phyloP scores from a whole-genome alignment of 768 basidiomycete genomes.

The Phanerodontia chrysosporium region DNA sequence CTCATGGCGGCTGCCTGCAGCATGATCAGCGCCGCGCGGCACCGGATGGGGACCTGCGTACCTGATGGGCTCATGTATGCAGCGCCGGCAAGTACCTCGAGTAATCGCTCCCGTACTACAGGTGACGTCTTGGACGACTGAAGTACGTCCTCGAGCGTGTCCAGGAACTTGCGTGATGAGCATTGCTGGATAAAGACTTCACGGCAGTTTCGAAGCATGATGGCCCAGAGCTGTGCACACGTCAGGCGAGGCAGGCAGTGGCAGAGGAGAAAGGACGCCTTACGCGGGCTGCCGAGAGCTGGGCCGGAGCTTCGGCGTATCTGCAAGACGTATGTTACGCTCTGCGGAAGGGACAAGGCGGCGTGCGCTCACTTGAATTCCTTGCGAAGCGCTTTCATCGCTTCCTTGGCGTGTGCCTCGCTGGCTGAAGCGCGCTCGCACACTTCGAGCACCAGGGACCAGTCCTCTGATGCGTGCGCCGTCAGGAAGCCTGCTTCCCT shows the following conservation, averaged over 20 bases:
- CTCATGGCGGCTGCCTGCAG: constrained; percentile 2
- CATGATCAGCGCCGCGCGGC: neutral
- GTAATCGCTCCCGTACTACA: constrained; percentile 74
- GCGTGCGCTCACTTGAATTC: constrained; percentile 70
- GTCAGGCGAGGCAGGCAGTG: neutral
- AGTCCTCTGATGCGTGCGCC: constrained; percentile 78
- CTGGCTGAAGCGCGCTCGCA: constrained; percentile 76
- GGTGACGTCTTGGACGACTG: constrained; percentile 61
- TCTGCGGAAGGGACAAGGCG: neutral
- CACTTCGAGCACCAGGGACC: constrained; percentile 77
- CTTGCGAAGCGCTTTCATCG: constrained; percentile 72
- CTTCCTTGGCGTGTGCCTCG: constrained; percentile 78
- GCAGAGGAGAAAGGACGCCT: constrained; percentile 17
- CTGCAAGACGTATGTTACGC: constrained; percentile 28
- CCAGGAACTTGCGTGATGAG: constrained; percentile 71
- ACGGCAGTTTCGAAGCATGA: constrained; percentile 81
- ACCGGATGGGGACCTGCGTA: neutral
- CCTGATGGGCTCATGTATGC: constrained; percentile 53
- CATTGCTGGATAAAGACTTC: constrained; percentile 69
- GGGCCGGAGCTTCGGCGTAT: constrained; percentile 71
- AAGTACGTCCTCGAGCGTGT: constrained; percentile 73
- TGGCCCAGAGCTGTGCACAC: constrained; percentile 69
- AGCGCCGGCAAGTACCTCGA: constrained; percentile 80
- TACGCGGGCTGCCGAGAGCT: constrained; percentile 74
- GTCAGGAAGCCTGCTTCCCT: constrained; percentile 58